Evolutionary conservation across 352 stramenopile genomes (phyloP), one percentile per base, ranked within the genome.

Genomic region (Aphanomyces astaci): DNA sequence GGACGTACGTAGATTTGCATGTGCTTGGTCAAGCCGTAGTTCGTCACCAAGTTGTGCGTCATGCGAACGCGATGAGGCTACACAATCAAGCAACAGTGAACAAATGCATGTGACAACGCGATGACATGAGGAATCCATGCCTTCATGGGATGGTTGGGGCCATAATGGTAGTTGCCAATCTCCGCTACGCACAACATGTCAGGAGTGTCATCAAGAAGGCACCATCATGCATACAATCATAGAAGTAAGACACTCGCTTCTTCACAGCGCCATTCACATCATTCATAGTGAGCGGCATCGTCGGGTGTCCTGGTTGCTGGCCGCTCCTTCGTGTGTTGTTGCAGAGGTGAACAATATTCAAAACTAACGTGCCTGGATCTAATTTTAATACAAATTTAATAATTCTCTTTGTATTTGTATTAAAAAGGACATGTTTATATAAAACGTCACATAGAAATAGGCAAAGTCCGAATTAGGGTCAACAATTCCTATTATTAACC

Each of bases 101-200:
- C 36, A 43, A 15, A 43, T 43, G 36, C 7, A 15, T 40, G 5
- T 30, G 45, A 64, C 19, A 15, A n/a, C 10, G 11, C 55, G 10
- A 72, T 54, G 43, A 30, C 22, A 36, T 64, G 22, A 52, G 30
- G 2, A 66, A 72, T 69, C 54, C 36, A 63, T 55, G 92, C 81
- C 82, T 94, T 94, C 86, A 95, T 96, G 13, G 86, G 90, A 69
- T 97, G 89, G 67, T 86, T 91, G 66, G 97, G 90, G 19, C 96
- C 97, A 81, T 99, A 99, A 75, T 99, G 92, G 72, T 98, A 99
- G 78, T 99, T 99, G 53, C 97, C 97, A 60, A 99, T 96, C 77
- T 99, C 96, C 60, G 91, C 92, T 95, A 75, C 32, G n/a, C 3
- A 55, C 39, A 51, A 60, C 33, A 65, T 62, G 49, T 15, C n/a